Conservation (phyloP, 495 filamentous ascomycete genomes). For the Ramalina intermedia region DNA sequence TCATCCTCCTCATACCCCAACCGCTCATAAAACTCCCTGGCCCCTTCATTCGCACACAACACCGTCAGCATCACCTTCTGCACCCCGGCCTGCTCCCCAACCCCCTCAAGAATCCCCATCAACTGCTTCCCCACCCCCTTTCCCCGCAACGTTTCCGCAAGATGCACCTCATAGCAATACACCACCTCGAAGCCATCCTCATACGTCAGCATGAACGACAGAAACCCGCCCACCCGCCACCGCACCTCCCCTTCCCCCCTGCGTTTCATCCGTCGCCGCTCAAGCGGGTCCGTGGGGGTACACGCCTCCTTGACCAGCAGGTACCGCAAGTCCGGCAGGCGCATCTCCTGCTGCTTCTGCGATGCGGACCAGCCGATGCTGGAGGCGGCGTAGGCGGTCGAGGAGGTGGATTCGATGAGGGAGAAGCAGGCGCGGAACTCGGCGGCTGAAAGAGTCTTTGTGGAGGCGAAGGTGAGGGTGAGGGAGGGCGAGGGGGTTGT, state of each 20-base stretch:
- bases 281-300: background rate
- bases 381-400: conserved; percentile 49
- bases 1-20: conserved; percentile 55
- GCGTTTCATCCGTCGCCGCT: background rate
- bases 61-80: conserved; percentile 77
- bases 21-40: conserved; percentile 49
- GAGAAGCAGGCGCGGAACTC: conserved; percentile 55
- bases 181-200: conserved; percentile 61
- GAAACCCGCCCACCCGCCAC: conserved; percentile 38
- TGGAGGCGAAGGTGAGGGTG: conserved; percentile 30
- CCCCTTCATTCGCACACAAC: conserved; percentile 51
- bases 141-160: conserved; percentile 38
- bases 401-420: conserved; percentile 57
- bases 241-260: background rate
- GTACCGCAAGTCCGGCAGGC: conserved; percentile 52
- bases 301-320: conserved; percentile 29
- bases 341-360: conserved; percentile 65
- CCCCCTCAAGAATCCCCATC: conserved; percentile 28
- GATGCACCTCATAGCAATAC: conserved; percentile 84
- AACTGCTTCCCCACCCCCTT: conserved; percentile 27
- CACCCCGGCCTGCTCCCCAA: conserved; percentile 31
- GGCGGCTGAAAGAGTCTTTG: conserved; percentile 28
- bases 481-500: background rate
- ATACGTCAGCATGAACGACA: conserved; percentile 71
- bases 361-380: conserved; percentile 51